Evolutionary conservation across 2,329 filamentous ascomycete species (phyloP).

Genomic region (Cladosporium sphaerospermum): DNA sequence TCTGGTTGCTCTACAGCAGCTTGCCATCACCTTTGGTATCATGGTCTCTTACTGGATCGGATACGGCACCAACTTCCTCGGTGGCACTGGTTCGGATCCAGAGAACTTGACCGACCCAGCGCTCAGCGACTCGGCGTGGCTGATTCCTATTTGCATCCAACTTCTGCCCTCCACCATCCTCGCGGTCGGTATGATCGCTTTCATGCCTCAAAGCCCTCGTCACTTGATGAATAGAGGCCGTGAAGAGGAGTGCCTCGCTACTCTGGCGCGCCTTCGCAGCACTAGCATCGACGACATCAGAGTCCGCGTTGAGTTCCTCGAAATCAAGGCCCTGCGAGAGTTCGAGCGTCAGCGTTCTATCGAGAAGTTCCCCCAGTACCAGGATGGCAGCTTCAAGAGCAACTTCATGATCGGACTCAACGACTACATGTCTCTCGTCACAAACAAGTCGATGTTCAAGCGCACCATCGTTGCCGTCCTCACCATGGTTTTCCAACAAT

Average conservation of each 20-base stretch:
- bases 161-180: constrained; percentile 59
- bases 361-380: constrained; percentile 57
- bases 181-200: constrained; percentile 59
- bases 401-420: constrained; percentile 16
- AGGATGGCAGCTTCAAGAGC: constrained; percentile 15
- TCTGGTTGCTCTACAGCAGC: constrained; percentile 58
- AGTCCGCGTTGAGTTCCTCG: constrained; percentile 68
- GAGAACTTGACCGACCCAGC: neutral
- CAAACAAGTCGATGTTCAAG: constrained; percentile 57
- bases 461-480: constrained; percentile 50
- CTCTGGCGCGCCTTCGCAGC: constrained; percentile 57
- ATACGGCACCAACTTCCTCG: constrained; percentile 40
- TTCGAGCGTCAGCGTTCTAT: constrained; percentile 67
- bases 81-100: constrained; percentile 50
- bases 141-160: constrained; percentile 64
- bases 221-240: constrained; percentile 66
- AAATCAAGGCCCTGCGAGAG: constrained; percentile 69
- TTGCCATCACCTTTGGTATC: constrained; percentile 50
- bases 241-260: constrained; percentile 58
- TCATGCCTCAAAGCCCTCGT: constrained; percentile 72
- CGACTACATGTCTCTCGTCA: constrained; percentile 43
- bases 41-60: constrained; percentile 26
- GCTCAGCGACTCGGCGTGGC: constrained; percentile 57
- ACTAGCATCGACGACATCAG: constrained; percentile 57
- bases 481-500: constrained; percentile 25